Percentiles rank a stretch among this genome's conserved stretches.
phyloP scores from a whole-genome alignment of 257 asterid genomes.

The Ajuga chamaepitys region DNA sequence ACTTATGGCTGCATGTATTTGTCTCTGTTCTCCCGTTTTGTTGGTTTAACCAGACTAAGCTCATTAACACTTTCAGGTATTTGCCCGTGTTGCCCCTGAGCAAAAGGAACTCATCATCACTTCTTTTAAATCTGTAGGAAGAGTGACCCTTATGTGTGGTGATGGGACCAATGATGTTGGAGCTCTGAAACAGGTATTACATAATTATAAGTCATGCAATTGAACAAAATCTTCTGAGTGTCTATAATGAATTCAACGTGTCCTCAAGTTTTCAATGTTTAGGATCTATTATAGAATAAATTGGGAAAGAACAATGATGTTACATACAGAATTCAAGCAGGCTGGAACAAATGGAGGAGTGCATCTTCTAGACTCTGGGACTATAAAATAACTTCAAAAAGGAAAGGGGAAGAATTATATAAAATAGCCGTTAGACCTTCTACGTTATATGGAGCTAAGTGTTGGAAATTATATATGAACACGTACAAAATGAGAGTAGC shows the following conservation, averaged over 20 bases:
- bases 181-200: conserved; percentile 88
- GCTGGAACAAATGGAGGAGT: too few relatives aligned
- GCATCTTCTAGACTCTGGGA: too few relatives aligned
- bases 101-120: conserved; percentile 97
- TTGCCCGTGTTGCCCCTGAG: conserved; percentile 98
- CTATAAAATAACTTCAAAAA: too few relatives aligned
- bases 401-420: too few relatives aligned
- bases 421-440: too few relatives aligned
- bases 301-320: too few relatives aligned
- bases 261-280: too few relatives aligned
- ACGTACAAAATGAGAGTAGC: too few relatives aligned
- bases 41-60: conserved; percentile 3
- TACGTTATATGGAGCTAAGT: too few relatives aligned
- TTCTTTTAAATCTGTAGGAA: conserved; percentile 90
- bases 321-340: too few relatives aligned
- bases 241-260: neutral
- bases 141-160: conserved; percentile 94
- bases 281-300: too few relatives aligned
- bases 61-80: conserved; percentile 48
- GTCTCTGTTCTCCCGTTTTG: neutral
- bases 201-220: neutral
- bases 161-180: conserved; percentile 99
- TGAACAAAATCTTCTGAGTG: neutral
- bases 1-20: neutral
- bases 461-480: too few relatives aligned